Evolutionary conservation across 768 basidiomycete genomes (phyloP), one percentile per base, ranked within the genome.

Genomic region (Dentipellis sp.): DNA sequence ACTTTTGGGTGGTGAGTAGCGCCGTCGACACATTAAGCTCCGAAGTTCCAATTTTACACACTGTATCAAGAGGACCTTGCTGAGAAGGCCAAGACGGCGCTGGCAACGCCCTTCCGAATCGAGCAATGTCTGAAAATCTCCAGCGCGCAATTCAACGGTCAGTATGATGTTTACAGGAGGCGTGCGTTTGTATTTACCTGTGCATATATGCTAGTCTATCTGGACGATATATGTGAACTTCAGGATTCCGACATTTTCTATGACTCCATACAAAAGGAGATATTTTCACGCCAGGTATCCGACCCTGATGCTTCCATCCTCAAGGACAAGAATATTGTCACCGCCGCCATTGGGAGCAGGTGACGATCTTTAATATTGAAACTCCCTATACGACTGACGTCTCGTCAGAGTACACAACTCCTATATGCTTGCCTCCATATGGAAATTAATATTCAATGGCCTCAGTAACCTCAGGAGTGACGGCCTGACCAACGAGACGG

Each of bases 361-460:
- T 65, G 54, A 14, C 60, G 51, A 29, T 19, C 37, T 52, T 8
- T 35, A 35, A 17, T 21, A 29, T 51, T 11, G 14, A 50, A 17
- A 1, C 9, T 3, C 23, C 29, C 29, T 14, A 14, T 42, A 19
- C 4, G 40, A 42, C 40, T 40, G 55, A 54, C 54, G 39, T 59
- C 22, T 42, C 40, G 7, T 23, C 62, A 92, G 90, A 68, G 76
- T 92, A 54, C 90, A 93, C 68, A 93, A 92, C 65, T 68, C 81
- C 8, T 91, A 89, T 67, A 80, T 87, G 78, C 74, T 91, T 36
- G 86, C 89, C n/a, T 82, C 88, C 14, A 85, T 81, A 1, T 93
- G 91, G 91, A 87, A 78, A 60, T 71, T 91, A 50, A 81, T 88
- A n/a, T 67, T 75, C 3, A 75, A 83, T 56, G 73, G 74, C 35